phyloP scores from a whole-genome alignment of 768 basidiomycete genomes.

The Porpolomopsis calyptriformis region DNA sequence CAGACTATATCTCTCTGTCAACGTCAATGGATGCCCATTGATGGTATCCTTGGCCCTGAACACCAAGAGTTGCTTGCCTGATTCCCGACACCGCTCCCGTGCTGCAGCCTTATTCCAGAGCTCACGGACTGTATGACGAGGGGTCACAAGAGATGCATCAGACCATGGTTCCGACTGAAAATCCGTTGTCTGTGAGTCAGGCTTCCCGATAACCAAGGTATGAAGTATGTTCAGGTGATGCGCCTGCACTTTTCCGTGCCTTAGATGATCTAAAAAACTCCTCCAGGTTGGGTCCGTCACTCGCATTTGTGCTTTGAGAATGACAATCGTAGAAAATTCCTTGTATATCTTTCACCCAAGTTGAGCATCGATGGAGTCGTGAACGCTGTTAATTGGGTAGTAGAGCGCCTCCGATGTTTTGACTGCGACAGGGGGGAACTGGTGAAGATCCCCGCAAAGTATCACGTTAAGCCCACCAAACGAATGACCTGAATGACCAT shows the following conservation, averaged over 20 bases:
- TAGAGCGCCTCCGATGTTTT: constrained; percentile 19
- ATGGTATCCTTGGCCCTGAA: neutral
- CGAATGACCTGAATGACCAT: neutral
- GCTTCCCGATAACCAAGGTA: constrained; percentile 14
- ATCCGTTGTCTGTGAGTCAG: constrained; percentile 21
- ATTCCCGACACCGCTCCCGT: neutral
- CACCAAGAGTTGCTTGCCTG: neutral
- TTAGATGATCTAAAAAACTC: constrained; percentile 17
- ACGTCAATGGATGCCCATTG: neutral
- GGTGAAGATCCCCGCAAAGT: constrained; percentile 25
- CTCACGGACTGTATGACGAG: constrained; percentile 19
- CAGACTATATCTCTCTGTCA: neutral
- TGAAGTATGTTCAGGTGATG: no score
- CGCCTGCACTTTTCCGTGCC: constrained; percentile 17
- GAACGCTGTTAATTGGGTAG: constrained; percentile 2
- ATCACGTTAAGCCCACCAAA: constrained; percentile 26
- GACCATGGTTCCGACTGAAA: no score
- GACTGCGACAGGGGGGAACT: constrained; percentile 22
- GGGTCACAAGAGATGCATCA: constrained; percentile 20
- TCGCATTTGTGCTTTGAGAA: constrained; percentile 24
- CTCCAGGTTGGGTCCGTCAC: constrained; percentile 23
- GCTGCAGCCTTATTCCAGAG: constrained; percentile 17
- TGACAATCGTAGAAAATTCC: constrained; percentile 21
- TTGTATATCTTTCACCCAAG: constrained; percentile 17
- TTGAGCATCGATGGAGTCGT: neutral